phyloP scores from a whole-genome alignment of 2,329 filamentous ascomycete genomes.

The Thielaviopsis cerberus region DNA sequence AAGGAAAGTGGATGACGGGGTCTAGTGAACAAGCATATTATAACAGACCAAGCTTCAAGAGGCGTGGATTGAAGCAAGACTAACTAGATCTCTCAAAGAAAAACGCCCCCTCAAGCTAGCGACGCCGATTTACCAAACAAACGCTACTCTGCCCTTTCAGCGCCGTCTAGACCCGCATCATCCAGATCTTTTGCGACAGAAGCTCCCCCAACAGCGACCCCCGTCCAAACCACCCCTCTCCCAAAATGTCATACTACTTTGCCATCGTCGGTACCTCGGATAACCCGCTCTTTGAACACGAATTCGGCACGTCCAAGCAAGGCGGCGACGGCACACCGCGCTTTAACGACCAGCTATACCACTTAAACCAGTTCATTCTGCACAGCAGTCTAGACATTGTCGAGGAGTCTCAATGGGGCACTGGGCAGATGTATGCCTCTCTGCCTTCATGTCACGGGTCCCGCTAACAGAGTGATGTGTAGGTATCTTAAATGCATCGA shows the following conservation, averaged over 20 bases:
- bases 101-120: too few relatives aligned
- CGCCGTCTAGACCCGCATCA: too few relatives aligned
- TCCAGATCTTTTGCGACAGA: neutral
- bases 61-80: too few relatives aligned
- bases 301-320: slow-evolving; percentile 91
- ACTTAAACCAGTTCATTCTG: slow-evolving; percentile 94
- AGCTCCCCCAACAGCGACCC: too few relatives aligned
- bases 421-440: slow-evolving; percentile 53
- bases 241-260: slow-evolving; percentile 89
- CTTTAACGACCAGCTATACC: slow-evolving; percentile 72
- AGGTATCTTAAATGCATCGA: slow-evolving; percentile 96
- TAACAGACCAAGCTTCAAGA: too few relatives aligned
- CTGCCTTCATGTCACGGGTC: too few relatives aligned
- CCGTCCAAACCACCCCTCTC: too few relatives aligned
- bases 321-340: slow-evolving; percentile 82
- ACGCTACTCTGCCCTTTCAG: too few relatives aligned
- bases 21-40: too few relatives aligned
- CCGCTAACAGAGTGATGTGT: neutral
- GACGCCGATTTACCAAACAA: too few relatives aligned
- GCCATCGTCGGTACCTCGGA: slow-evolving; percentile 89
- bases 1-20: too few relatives aligned
- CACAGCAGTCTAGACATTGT: slow-evolving; percentile 88
- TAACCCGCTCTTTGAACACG: slow-evolving; percentile 88
- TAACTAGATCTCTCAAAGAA: too few relatives aligned
- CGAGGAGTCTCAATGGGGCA: slow-evolving; percentile 90